These are phyloP conservation scores for Euphorbia lathyris DNA, from an alignment of 345 rosid genomes.

Conservation along the genomic window DNA sequence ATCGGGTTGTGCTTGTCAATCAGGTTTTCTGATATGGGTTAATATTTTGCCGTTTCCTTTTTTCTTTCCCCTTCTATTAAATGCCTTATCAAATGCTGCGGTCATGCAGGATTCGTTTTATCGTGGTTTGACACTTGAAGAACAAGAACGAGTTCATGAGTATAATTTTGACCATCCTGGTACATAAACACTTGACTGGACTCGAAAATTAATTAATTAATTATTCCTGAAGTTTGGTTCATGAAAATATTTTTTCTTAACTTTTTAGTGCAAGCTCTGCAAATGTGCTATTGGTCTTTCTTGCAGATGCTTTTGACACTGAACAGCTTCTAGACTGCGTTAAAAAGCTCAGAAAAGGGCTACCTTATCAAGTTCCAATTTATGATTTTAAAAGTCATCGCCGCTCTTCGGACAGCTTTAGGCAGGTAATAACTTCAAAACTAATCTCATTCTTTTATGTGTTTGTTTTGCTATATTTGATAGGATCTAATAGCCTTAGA, in stretches of 20 bases:
- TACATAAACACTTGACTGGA: conserved; percentile 17
- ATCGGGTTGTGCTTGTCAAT: conserved; percentile 88
- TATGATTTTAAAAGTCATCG: conserved; percentile 91
- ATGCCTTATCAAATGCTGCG: not conserved
- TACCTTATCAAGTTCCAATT: conserved; percentile 81
- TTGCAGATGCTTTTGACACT: conserved; percentile 91
- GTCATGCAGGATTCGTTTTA: conserved; percentile 83
- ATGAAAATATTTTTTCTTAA: no score
- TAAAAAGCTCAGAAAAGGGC: conserved; percentile 65
- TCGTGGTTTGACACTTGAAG: conserved; percentile 85
- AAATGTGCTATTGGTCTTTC: not conserved
- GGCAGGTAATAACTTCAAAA: conserved; percentile 53
- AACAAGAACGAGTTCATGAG: conserved; percentile 73
- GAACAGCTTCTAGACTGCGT: conserved; percentile 93
- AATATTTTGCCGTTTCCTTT: not conserved
- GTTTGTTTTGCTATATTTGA: not conserved
- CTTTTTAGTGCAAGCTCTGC: not conserved
- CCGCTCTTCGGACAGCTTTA: conserved; percentile 73
- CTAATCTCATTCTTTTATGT: not conserved
- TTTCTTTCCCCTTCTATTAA: not conserved
- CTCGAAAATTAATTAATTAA: not conserved
- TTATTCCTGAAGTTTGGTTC: not conserved
- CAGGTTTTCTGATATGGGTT: conserved; percentile 49
- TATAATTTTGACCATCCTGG: conserved; percentile 99
- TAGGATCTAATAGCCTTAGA: not conserved